Percentiles rank a stretch among this genome's conserved stretches.
phyloP scores from a whole-genome alignment of 2,329 filamentous ascomycete genomes.

The Sporothrix globosa region DNA sequence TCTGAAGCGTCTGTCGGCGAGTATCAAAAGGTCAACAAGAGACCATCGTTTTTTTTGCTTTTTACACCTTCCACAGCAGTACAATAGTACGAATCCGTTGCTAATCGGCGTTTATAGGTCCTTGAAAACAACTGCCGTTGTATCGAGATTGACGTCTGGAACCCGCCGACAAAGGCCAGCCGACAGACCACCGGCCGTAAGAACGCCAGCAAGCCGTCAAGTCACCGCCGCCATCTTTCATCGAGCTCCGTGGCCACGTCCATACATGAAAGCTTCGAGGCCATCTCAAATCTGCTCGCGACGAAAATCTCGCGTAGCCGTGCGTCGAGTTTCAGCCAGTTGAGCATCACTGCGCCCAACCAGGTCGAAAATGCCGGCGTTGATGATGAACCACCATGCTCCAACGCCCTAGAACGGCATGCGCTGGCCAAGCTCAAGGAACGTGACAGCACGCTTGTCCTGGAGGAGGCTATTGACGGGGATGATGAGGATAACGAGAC shows the following conservation, averaged over 20 bases:
- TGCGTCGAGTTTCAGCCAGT: constrained; percentile 46
- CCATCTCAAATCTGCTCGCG: constrained; percentile 31
- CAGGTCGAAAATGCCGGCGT: not conserved
- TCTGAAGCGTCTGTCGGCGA: constrained; percentile 76
- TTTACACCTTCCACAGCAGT: too few relatives aligned
- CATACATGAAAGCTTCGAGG: constrained; percentile 50
- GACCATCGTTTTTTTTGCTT: not conserved
- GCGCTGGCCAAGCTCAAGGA: constrained; percentile 1
- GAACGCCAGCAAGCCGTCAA: constrained; percentile 49
- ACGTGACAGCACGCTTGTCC: constrained; percentile 27
- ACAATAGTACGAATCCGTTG: too few relatives aligned
- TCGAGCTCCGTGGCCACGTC: constrained; percentile 40
- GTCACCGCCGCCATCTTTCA: constrained; percentile 54
- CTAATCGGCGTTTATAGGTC: constrained; percentile 52
- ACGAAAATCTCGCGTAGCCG: constrained; percentile 45
- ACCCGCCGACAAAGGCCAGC: constrained; percentile 58
- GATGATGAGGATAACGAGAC: constrained; percentile 36
- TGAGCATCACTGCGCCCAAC: constrained; percentile 23
- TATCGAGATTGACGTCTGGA: constrained; percentile 95
- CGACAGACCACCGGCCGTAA: constrained; percentile 46
- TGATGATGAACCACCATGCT: not conserved
- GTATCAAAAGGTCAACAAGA: constrained; percentile 67
- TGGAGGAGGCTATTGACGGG: constrained; percentile 30
- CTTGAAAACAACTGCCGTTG: constrained; percentile 80
- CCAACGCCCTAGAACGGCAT: not conserved